These are phyloP conservation scores for Protomyces pachydermus DNA, from an alignment of 1,139 yeast species.

Conservation along the genomic window DNA sequence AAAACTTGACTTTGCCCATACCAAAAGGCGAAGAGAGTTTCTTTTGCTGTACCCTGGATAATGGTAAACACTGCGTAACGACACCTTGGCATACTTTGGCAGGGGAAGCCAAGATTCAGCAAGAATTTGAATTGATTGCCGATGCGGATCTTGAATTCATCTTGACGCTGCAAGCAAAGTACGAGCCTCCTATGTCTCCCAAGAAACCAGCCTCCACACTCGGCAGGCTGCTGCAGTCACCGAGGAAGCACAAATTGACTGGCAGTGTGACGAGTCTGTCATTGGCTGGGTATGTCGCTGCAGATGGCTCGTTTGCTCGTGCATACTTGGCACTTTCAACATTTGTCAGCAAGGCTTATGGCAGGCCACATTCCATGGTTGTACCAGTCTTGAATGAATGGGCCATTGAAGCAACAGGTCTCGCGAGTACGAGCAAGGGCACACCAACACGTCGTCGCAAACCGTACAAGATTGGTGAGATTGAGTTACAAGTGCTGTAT, in stretches of 20 bases:
- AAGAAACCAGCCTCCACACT: constrained; percentile 14
- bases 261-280: constrained; percentile 21
- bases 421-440: constrained; percentile 15
- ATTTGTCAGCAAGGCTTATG: constrained; percentile 25
- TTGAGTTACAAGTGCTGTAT: constrained; percentile 25
- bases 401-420: constrained; percentile 33
- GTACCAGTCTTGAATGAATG: constrained; percentile 32
- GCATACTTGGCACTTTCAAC: constrained; percentile 25
- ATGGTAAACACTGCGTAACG: constrained; percentile 79
- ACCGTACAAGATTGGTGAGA: constrained; percentile 28
- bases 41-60: constrained; percentile 56
- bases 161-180: constrained; percentile 60
- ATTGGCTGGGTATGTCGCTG: constrained; percentile 20
- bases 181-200: constrained; percentile 7
- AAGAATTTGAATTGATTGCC: constrained; percentile 80
- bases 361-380: constrained; percentile 24
- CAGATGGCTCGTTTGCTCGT: constrained; percentile 27
- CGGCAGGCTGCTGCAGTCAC: constrained; percentile 21
- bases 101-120: constrained; percentile 51
- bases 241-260: constrained; percentile 19
- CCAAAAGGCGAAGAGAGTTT: constrained; percentile 22
- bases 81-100: constrained; percentile 59
- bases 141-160: constrained; percentile 61
- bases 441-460: constrained; percentile 9
- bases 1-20: constrained; percentile 9